Evolutionary conservation across 148 eudicot genomes (phyloP).

Genomic region (Rhododendron molle): DNA sequence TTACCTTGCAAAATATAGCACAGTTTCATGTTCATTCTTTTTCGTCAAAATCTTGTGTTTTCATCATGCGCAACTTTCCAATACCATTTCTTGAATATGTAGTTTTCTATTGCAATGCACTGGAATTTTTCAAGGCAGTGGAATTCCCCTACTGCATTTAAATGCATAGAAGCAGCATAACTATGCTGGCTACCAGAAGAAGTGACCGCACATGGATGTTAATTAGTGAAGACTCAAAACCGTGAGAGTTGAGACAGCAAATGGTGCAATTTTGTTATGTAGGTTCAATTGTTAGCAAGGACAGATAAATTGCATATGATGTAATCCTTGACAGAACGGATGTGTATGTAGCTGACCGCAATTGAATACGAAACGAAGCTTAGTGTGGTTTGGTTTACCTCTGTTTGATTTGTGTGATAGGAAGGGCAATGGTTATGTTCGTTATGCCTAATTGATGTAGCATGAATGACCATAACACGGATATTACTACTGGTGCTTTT

Average conservation of each 20-base stretch:
- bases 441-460: neutral
- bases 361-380: neutral
- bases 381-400: neutral
- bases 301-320: neutral
- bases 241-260: neutral
- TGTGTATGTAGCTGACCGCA: neutral
- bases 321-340: neutral
- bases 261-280: neutral
- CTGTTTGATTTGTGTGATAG: neutral
- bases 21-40: neutral
- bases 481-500: neutral
- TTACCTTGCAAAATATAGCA: neutral
- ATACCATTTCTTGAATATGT: neutral
- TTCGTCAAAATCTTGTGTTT: neutral
- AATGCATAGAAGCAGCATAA: neutral
- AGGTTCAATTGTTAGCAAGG: neutral
- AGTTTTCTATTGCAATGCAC: neutral
- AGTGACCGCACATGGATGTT: neutral
- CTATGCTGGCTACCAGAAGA: neutral
- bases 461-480: neutral
- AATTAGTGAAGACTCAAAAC: neutral
- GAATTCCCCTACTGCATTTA: neutral
- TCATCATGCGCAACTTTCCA: neutral
- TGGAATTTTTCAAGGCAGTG: neutral
- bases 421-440: neutral